These are phyloP conservation scores for Botryotinia narcissicola DNA, from an alignment of 2,329 filamentous ascomycete species.

Conservation along the genomic window DNA sequence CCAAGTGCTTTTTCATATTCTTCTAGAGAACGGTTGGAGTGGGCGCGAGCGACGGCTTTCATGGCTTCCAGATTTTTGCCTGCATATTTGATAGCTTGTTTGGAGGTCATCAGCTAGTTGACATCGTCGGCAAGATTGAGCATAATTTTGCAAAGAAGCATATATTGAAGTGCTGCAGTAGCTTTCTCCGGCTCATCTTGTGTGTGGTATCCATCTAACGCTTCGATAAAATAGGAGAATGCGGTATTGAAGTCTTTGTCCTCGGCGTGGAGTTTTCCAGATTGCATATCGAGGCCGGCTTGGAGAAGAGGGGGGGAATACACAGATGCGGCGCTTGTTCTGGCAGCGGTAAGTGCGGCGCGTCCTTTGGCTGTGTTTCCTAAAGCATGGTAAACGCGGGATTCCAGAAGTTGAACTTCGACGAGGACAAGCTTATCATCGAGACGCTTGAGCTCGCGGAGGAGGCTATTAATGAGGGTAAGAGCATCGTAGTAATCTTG, in stretches of 20 bases:
- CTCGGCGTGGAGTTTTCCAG: slow-evolving; percentile 96
- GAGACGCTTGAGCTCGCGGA: slow-evolving; percentile 94
- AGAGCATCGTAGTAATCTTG: slow-evolving; percentile 97
- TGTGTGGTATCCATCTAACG: slow-evolving; percentile 91
- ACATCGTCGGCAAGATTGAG: slow-evolving; percentile 95
- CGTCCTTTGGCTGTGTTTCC: slow-evolving; percentile 96
- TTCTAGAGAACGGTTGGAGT: slow-evolving; percentile 91
- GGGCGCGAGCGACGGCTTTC: slow-evolving; percentile 96
- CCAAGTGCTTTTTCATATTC: slow-evolving; percentile 94
- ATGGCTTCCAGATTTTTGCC: slow-evolving; percentile 96
- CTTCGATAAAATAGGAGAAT: slow-evolving; percentile 99
- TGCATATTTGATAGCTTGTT: slow-evolving; percentile 95
- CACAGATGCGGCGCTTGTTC: slow-evolving; percentile 92
- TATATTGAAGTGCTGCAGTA: slow-evolving; percentile 98
- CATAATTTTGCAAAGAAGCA: slow-evolving; percentile 99
- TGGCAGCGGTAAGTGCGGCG: slow-evolving; percentile 88
- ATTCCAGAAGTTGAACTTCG: slow-evolving; percentile 96
- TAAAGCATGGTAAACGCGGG: slow-evolving; percentile 92
- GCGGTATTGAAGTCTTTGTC: slow-evolving; percentile 99
- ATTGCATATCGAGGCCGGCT: slow-evolving; percentile 98
- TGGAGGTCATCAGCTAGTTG: slow-evolving; percentile 88
- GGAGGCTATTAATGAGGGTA: slow-evolving; percentile 91
- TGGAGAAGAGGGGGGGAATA: slow-evolving; percentile 95
- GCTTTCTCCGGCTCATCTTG: slow-evolving; percentile 86
- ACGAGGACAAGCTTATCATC: slow-evolving; percentile 98